Base-by-base conservation (phyloP, 352 stramenopile genomes). In the Globisporangium yorkense region DNA sequence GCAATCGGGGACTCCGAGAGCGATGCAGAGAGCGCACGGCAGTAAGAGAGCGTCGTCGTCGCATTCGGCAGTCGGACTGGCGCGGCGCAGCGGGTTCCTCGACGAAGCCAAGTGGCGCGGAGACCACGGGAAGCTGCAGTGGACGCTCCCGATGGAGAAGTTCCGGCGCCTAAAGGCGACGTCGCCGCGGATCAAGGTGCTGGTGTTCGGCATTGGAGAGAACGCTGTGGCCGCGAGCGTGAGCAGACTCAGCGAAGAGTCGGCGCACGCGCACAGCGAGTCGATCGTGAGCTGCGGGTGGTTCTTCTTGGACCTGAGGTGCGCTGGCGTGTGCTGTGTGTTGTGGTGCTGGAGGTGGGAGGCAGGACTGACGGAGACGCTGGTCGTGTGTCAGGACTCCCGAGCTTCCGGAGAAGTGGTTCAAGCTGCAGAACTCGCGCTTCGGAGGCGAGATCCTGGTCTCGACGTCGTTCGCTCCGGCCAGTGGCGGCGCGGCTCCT, bases 231-330 rank as follows among this genome's bases (percentile, higher is more conserved):
- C 61, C 5, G 56, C 63, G 8, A 71, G 0, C 0, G 55, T 59
- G 49, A 15, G 35, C 15, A 52, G 21, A 6, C 58, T 64, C 8
- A 44, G 45, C 27, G 58, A 58, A 18, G 35, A 45, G 35, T 63
- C 56, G 5, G 49, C 54, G 20, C 55, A 58, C 56, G 51, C 67
- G 40, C 66, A 76, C 54, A 60, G 79, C 37, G 59, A 66, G 47
- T 62, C 59, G 24, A 74, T 89, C 54, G 62, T 86, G 49, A 88
- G 78, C 50, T 79, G 87, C 51, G 83, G 83, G 4, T 93, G 81
- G 80, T 89, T 93, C 65, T 91, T 93, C 56, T 66, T 93, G 16
- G 83, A 93, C 43, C 51, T 93, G 5, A 79, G 83, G 79, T 89
- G 35, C 24, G 62, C 51, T 9, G 33, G 12, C 1, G 12, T 13